These are phyloP conservation scores for Colletotrichum godetiae DNA, from an alignment of 2,329 filamentous ascomycete genomes.

Conservation along the genomic window DNA sequence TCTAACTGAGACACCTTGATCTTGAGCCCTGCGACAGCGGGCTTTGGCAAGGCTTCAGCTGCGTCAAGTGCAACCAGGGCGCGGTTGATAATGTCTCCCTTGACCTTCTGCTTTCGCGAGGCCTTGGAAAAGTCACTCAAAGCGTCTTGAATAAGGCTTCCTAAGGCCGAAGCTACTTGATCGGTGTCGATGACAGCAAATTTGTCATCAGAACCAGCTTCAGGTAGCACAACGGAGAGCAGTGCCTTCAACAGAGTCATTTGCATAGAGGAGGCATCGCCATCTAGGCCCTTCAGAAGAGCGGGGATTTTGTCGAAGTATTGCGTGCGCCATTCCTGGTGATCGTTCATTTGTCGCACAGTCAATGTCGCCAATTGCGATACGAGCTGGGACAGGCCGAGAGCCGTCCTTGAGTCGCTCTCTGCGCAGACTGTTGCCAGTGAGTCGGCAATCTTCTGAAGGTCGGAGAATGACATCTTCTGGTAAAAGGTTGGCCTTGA, in stretches of 20 bases:
- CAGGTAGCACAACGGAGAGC: constrained; percentile 42
- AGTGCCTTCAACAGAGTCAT: constrained; percentile 51
- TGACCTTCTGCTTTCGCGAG: constrained; percentile 26
- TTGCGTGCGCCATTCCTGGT: constrained; percentile 54
- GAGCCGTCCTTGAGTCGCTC: constrained; percentile 6
- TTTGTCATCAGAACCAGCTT: constrained; percentile 38
- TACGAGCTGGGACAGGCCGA: constrained; percentile 23
- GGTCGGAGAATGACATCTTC: constrained; percentile 53
- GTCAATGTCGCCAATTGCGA: constrained; percentile 40
- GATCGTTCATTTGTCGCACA: constrained; percentile 56
- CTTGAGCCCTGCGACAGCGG: constrained; percentile 44
- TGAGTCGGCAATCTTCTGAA: constrained; percentile 47
- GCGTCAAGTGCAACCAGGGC: constrained; percentile 37
- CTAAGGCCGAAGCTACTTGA: not conserved
- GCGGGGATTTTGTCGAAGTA: constrained; percentile 48
- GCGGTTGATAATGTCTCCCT: constrained; percentile 12
- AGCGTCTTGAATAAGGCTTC: constrained; percentile 10
- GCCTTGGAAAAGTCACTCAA: constrained; percentile 24
- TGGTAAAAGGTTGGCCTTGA: constrained; percentile 62
- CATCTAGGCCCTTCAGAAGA: constrained; percentile 37
- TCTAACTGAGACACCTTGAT: constrained; percentile 49
- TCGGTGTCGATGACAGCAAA: not conserved
- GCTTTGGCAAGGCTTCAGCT: constrained; percentile 42
- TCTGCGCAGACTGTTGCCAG: constrained; percentile 37
- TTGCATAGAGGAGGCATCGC: constrained; percentile 42